These are phyloP conservation scores for Lactarius tabidus DNA, from an alignment of 768 basidiomycete genomes.

Conservation along the genomic window DNA sequence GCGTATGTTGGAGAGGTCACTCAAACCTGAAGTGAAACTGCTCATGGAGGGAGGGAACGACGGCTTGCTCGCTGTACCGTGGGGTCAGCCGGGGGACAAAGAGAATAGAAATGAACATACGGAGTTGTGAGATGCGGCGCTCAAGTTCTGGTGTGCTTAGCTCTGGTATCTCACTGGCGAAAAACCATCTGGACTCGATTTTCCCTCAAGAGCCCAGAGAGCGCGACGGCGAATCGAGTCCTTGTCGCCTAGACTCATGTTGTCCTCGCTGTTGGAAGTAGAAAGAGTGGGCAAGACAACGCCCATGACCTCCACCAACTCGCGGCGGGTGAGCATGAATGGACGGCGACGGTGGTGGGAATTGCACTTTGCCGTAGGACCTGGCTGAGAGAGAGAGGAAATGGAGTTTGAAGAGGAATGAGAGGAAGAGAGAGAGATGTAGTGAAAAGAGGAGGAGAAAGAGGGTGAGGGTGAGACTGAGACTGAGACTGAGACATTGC, in stretches of 20 bases:
- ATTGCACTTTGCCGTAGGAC: too few relatives aligned
- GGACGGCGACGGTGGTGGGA: too few relatives aligned
- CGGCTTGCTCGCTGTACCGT: too few relatives aligned
- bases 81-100: not conserved
- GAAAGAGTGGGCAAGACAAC: too few relatives aligned
- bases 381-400: too few relatives aligned
- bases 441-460: constrained; percentile 31
- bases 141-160: constrained; percentile 56
- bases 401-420: constrained; percentile 30
- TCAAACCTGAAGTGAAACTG: constrained; percentile 40
- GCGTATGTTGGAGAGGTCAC: constrained; percentile 54
- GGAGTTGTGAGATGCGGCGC: constrained; percentile 57
- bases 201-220: constrained; percentile 87
- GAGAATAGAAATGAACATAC: constrained; percentile 42
- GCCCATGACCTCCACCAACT: too few relatives aligned
- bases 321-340: too few relatives aligned
- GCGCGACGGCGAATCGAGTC: too few relatives aligned
- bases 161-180: constrained; percentile 84
- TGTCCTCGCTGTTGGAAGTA: too few relatives aligned
- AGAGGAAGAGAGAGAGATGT: constrained; percentile 32
- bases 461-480: too few relatives aligned
- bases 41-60: constrained; percentile 50
- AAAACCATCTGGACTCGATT: constrained; percentile 58
- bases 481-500: too few relatives aligned
- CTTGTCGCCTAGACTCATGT: too few relatives aligned